Base-by-base conservation (phyloP, 352 stramenopile genomes). In the Globisporangium takayamanum region DNA sequence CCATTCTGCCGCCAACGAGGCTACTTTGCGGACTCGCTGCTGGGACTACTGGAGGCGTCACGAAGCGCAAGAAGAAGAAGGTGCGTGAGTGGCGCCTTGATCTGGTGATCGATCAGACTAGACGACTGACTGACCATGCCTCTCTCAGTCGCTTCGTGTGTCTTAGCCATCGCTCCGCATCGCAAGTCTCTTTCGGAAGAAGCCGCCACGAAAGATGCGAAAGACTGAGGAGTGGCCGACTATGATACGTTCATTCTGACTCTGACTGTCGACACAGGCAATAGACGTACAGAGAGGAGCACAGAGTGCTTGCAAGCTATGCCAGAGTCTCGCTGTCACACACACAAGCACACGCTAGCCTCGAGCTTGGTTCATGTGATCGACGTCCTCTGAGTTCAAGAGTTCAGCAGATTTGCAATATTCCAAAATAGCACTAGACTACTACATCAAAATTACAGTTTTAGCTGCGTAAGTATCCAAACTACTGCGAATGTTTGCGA, bases 11-110 rank as follows among this genome's bases (percentile, higher is more conserved):
- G 5, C n/a, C 5, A 5, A 15, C 49, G 28, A 18, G 26, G 25
- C 26, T 12, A 2, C 26, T 20, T 12, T 15, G 3, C 22, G 45
- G 22, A 73, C 25, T 62, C 57, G 55, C 46, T 81, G 41, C 41
- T 46, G 41, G 3, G 0, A 8, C 15, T n/a, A 46, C 11, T 46
- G 18, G 14, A 39, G 5, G 33, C 1, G 7, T 1, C 41, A 20
- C 14, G 41, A 46, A n/a, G 15, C 14, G 41, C 15, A 46, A n/a
- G 41, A 18, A n/a, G 18, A 46, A 20, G 41, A 46, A 46, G 41
- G 41, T 46, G 41, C 41, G 14, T 20, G 15, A 0, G 15, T 46
- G 41, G 12, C 11, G 2, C 3, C 16, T 8, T 46, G 41, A 0
- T 2, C 2, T 36, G 7, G 6, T 12, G 5, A 12, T 12, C 0